Conservation (phyloP, 2,329 filamentous ascomycete genomes). For the Fusarium foetens region DNA sequence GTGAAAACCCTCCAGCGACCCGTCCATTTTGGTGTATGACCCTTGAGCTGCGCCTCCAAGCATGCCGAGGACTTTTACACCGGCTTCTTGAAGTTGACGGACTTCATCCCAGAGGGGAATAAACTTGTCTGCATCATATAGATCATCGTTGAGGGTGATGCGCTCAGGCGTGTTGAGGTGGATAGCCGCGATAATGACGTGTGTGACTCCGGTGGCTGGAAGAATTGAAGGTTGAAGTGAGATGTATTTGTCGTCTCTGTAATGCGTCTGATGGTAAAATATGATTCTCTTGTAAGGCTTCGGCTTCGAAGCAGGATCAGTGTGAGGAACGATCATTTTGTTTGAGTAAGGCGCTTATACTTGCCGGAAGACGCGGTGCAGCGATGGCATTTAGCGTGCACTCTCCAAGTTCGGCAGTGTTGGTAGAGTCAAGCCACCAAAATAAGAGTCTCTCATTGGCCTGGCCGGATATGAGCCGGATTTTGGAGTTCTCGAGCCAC, state of each 20-base stretch:
- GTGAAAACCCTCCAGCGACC: conserved; percentile 71
- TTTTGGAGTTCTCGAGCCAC: neutral
- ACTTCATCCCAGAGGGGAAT: conserved; percentile 81
- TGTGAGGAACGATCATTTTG: conserved; percentile 20
- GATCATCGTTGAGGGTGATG: conserved; percentile 81
- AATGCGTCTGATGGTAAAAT: conserved; percentile 62
- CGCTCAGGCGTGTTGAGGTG: conserved; percentile 76
- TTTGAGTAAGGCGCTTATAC: neutral
- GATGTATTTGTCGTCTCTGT: conserved; percentile 53
- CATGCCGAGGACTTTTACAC: conserved; percentile 84
- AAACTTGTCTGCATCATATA: conserved; percentile 71
- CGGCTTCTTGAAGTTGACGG: conserved; percentile 72
- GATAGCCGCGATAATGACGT: conserved; percentile 84
- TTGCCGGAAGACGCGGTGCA: conserved; percentile 6
- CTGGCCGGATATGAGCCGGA: neutral
- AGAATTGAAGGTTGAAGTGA: conserved; percentile 61
- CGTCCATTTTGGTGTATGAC: conserved; percentile 68
- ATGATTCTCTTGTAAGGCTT: conserved; percentile 52
- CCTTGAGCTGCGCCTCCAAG: conserved; percentile 83
- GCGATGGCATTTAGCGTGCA: neutral
- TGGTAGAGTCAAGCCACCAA: neutral
- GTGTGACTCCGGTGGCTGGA: conserved; percentile 65
- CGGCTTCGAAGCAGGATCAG: neutral
- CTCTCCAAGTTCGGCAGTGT: neutral
- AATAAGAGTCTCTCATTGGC: neutral